These are phyloP conservation scores for Sarcomyxa edulis DNA, from an alignment of 768 basidiomycete genomes.

Conservation along the genomic window DNA sequence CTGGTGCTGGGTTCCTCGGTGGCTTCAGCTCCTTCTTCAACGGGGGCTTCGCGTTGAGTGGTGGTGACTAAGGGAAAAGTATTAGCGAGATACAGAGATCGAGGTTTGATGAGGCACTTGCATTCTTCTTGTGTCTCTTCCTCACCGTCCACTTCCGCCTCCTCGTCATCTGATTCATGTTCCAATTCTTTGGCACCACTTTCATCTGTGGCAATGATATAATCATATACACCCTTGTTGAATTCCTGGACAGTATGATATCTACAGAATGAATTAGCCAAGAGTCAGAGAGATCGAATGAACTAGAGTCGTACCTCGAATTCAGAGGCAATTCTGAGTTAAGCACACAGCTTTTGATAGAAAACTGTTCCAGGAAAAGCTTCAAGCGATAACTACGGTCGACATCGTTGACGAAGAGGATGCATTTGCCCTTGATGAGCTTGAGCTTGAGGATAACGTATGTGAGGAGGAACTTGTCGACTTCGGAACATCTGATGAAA, in stretches of 20 bases:
- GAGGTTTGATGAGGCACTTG: constrained; percentile 12
- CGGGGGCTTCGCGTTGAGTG: constrained; percentile 41
- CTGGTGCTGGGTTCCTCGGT: constrained; percentile 13
- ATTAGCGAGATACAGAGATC: not conserved
- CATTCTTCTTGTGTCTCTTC: too few relatives aligned
- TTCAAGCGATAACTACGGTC: constrained; percentile 94
- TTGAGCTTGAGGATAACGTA: constrained; percentile 97
- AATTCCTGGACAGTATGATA: constrained; percentile 98
- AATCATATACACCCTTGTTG: constrained; percentile 97
- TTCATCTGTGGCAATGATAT: constrained; percentile 98
- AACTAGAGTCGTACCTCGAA: constrained; percentile 53
- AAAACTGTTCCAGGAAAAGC: constrained; percentile 97
- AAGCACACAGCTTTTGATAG: constrained; percentile 91
- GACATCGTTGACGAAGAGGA: constrained; percentile 94
- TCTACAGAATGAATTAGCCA: constrained; percentile 28
- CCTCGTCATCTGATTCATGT: constrained; percentile 42
- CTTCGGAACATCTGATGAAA: constrained; percentile 70
- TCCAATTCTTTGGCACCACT: constrained; percentile 48
- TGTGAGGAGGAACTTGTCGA: constrained; percentile 93
- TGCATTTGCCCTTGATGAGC: constrained; percentile 93
- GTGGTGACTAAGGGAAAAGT: constrained; percentile 37
- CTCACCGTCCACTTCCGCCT: constrained; percentile 30
- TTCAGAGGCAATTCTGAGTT: constrained; percentile 95
- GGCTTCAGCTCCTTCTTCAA: constrained; percentile 12
- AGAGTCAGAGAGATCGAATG: not conserved